Evolutionary conservation across 345 rosid species (phyloP).

Genomic region (Hirschfeldia incana): DNA sequence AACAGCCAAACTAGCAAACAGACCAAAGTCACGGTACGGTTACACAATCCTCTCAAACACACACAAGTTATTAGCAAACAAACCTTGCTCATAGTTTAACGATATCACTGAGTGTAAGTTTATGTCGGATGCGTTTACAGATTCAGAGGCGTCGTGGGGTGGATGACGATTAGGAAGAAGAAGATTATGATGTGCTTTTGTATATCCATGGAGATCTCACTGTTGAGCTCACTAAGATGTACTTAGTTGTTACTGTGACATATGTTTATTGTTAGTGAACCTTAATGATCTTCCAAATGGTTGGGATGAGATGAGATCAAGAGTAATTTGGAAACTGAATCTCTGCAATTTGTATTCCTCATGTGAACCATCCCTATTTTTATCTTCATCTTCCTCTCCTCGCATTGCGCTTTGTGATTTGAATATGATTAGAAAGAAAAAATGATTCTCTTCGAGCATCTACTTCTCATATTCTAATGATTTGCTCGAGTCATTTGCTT

Average conservation of each 20-base stretch:
- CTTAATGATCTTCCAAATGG: conserved; percentile 22
- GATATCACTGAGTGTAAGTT: neutral
- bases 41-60: conserved; percentile 5
- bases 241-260: conserved; percentile 10
- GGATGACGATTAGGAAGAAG: conserved; percentile 66
- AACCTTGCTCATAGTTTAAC: neutral
- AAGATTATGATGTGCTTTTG: conserved; percentile 1
- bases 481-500: neutral
- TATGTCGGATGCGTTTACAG: conserved; percentile 42
- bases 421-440: too few species aligned
- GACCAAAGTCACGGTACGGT: conserved; percentile 85
- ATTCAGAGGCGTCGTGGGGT: conserved; percentile 94
- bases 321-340: conserved; percentile 17
- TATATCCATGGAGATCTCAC: conserved; percentile 1
- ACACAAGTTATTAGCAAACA: neutral
- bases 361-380: too few species aligned
- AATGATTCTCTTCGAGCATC: too few species aligned
- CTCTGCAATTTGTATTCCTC: neutral
- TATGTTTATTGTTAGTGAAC: conserved; percentile 23
- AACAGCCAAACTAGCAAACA: conserved; percentile 88
- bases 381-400: too few species aligned
- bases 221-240: conserved; percentile 5
- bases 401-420: too few species aligned
- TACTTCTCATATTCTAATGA: too few species aligned
- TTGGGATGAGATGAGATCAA: conserved; percentile 8